phyloP scores from a whole-genome alignment of 1,284 basidiomycete genomes.

The Pascua sp. region DNA sequence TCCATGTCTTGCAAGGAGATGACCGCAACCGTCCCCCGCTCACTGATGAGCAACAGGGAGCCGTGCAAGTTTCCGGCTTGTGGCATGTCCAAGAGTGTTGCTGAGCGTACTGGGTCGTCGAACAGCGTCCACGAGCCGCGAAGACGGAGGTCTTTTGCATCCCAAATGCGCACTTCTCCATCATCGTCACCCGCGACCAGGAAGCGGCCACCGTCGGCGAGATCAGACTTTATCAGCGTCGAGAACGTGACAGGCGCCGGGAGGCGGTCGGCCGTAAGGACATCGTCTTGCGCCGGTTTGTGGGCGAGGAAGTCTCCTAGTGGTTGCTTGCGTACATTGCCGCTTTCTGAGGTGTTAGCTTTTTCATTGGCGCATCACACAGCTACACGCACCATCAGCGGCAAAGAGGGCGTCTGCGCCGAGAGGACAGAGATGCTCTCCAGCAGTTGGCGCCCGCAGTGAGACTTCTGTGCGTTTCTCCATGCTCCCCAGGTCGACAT shows the following conservation, averaged over 20 bases:
- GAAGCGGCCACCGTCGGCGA: constrained; percentile 10
- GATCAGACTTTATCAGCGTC: constrained; percentile 11
- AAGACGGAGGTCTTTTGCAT: constrained; percentile 28
- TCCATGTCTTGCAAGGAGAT: constrained; percentile 72
- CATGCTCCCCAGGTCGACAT: constrained; percentile 10
- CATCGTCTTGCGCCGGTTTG: background rate
- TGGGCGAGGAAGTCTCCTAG: constrained; percentile 15
- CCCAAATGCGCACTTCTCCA: constrained; percentile 42
- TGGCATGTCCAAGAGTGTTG: constrained; percentile 24
- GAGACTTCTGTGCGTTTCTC: constrained; percentile 1
- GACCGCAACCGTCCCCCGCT: constrained; percentile 76
- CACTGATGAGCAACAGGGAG: constrained; percentile 68
- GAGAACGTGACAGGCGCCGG: constrained; percentile 33
- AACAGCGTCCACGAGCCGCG: constrained; percentile 37
- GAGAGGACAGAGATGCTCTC: constrained; percentile 12
- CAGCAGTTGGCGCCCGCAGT: background rate
- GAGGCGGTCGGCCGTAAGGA: constrained; percentile 21
- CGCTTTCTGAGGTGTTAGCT: background rate
- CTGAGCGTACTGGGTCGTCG: constrained; percentile 51
- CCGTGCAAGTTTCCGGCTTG: constrained; percentile 61
- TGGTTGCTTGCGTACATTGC: constrained; percentile 13
- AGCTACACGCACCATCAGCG: constrained; percentile 7
- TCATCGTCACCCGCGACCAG: constrained; percentile 46
- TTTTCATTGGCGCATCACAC: too few species aligned
- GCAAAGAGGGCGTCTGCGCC: constrained; percentile 13